A percentile compares a stretch with the other conserved stretches of the same genome.
These are phyloP conservation scores for Penicillium canescens DNA, from an alignment of 495 filamentous ascomycete genomes.

Conservation along the genomic window DNA sequence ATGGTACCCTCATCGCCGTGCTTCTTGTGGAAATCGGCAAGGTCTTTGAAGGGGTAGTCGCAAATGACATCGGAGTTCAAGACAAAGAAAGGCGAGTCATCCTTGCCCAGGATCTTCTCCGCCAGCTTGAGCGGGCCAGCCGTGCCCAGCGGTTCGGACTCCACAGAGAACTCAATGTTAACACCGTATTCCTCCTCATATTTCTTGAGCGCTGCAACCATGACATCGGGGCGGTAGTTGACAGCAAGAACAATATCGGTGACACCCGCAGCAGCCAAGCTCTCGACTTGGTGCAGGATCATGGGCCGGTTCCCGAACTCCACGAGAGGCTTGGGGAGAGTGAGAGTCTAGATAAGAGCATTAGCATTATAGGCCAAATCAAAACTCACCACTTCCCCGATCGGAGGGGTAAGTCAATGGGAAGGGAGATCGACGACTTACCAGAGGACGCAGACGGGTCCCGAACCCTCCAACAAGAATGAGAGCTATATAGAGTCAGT, in stretches of 20 bases:
- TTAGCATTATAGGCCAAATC: conserved; percentile 7
- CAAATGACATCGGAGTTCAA: conserved; percentile 98
- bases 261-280: conserved; percentile 89
- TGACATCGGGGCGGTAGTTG: conserved; percentile 98
- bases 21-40: conserved; percentile 82
- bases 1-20: conserved; percentile 98
- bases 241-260: conserved; percentile 98
- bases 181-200: conserved; percentile 91
- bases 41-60: conserved; percentile 92
- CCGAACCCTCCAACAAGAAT: conserved; percentile 99
- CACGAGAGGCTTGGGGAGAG: conserved; percentile 94
- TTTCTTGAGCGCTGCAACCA: conserved; percentile 77
- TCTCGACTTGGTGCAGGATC: conserved; percentile 98
- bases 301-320: conserved; percentile 98
- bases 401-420: conserved; percentile 16
- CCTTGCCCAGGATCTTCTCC: conserved; percentile 89
- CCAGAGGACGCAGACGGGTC: conserved; percentile 94
- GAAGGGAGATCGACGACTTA: conserved; percentile 52
- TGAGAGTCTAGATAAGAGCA: conserved; percentile 70
- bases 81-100: conserved; percentile 96
- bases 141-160: conserved; percentile 92
- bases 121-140: conserved; percentile 96
- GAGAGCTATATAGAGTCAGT: conserved; percentile 63
- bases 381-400: conserved; percentile 12
- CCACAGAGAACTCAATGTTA: conserved; percentile 94